These are phyloP conservation scores for Suillus luteus DNA, from an alignment of 768 basidiomycete genomes.

Conservation along the genomic window DNA sequence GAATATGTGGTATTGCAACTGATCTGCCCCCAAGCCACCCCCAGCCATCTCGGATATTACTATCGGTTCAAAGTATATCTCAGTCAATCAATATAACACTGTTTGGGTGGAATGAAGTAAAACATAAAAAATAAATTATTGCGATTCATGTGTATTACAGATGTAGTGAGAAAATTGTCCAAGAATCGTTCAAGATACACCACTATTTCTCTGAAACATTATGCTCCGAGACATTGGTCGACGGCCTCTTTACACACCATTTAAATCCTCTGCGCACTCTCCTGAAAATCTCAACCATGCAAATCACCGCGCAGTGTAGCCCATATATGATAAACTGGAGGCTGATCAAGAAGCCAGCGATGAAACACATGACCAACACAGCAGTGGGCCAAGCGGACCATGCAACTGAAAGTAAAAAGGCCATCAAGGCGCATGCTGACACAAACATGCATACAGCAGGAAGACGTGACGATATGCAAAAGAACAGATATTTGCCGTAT, in stretches of 20 bases:
- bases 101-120: background rate
- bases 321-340: conserved; percentile 70
- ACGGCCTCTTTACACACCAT: conserved; percentile 9
- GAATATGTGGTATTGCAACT: background rate
- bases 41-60: background rate
- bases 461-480: conserved; percentile 64
- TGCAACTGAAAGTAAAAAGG: conserved; percentile 61
- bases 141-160: background rate
- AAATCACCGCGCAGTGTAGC: conserved; percentile 27
- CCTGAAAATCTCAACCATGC: conserved; percentile 15
- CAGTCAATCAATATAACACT: background rate
- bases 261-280: conserved; percentile 17
- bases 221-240: background rate
- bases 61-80: background rate
- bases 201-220: background rate
- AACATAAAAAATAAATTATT: background rate
- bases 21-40: background rate
- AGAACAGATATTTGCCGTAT: conserved; percentile 65
- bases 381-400: conserved; percentile 65
- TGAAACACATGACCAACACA: conserved; percentile 57
- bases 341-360: conserved; percentile 58
- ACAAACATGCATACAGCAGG: conserved; percentile 62
- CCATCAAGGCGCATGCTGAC: conserved; percentile 57
- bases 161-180: background rate
- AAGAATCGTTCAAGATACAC: background rate